A percentile compares a stretch with the other conserved stretches of the same genome.
phyloP scores from a whole-genome alignment of 305 asterid genomes.

The Fraxinus paxiana region DNA sequence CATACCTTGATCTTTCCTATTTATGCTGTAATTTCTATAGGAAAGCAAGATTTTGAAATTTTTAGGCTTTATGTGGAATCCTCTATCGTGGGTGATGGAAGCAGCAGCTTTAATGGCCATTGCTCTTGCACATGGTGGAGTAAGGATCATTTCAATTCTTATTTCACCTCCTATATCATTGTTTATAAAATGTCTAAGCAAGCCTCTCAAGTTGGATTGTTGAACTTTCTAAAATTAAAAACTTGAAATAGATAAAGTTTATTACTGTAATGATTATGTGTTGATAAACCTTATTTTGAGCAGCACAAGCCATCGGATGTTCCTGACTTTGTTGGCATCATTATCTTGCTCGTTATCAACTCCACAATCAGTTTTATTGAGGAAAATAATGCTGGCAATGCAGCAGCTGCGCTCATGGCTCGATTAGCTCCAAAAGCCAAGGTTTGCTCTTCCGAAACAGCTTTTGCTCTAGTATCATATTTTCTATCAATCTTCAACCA shows the following conservation, averaged over 20 bases:
- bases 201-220: background rate
- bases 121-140: slow-evolving; percentile 53
- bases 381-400: slow-evolving; percentile 67
- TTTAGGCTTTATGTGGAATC: slow-evolving; percentile 66
- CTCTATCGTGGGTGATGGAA: slow-evolving; percentile 68
- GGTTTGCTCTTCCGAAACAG: slow-evolving; percentile 24
- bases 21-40: slow-evolving; percentile 24
- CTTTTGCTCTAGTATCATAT: background rate
- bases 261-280: background rate
- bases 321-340: slow-evolving; percentile 54
- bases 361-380: slow-evolving; percentile 61
- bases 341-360: slow-evolving; percentile 42
- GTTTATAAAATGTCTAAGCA: background rate
- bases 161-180: background rate
- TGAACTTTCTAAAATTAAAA: background rate
- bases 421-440: slow-evolving; percentile 66
- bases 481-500: background rate
- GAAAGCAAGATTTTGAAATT: slow-evolving; percentile 55
- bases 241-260: background rate
- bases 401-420: slow-evolving; percentile 69
- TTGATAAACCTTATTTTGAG: background rate
- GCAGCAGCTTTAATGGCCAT: slow-evolving; percentile 60
- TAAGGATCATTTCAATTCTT: slow-evolving; percentile 15
- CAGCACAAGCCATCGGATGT: slow-evolving; percentile 42
- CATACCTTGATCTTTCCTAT: background rate